Percentiles rank a stretch among this genome's conserved stretches.
These are phyloP conservation scores for Annona cherimola DNA, from an alignment of 164 flowering plant genomes.

Conservation along the genomic window DNA sequence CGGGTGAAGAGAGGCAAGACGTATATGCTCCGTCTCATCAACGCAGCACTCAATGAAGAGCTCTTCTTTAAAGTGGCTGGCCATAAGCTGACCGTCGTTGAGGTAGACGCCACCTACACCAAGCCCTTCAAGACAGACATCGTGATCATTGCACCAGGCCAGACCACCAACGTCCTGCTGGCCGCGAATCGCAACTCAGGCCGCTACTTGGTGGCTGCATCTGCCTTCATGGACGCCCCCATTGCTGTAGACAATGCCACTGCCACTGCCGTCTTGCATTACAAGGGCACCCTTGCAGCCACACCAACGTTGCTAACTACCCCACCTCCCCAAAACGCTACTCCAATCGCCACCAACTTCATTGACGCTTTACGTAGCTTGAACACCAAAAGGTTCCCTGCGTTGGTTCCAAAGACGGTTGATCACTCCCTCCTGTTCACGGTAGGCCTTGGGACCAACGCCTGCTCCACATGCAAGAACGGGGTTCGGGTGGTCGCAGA, in stretches of 20 bases:
- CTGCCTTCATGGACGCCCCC: constrained; percentile 82
- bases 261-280: constrained; percentile 65
- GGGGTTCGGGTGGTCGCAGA: constrained; percentile 63
- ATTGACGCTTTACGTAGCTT: constrained; percentile 47
- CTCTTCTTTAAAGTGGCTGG: constrained; percentile 66
- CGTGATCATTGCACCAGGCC: constrained; percentile 66
- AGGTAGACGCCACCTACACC: constrained; percentile 63
- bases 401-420: constrained; percentile 42
- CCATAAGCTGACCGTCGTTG: constrained; percentile 61
- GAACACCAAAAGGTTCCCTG: constrained; percentile 58
- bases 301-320: constrained; percentile 38
- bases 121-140: constrained; percentile 68
- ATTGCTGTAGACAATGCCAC: constrained; percentile 65
- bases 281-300: constrained; percentile 43
- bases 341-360: constrained; percentile 55
- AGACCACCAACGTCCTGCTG: constrained; percentile 70
- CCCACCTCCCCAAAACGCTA: constrained; percentile 54
- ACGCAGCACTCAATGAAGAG: constrained; percentile 77
- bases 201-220: constrained; percentile 51
- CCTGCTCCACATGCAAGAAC: constrained; percentile 62
- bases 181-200: constrained; percentile 40
- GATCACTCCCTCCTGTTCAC: constrained; percentile 61
- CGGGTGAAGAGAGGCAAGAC: constrained; percentile 43
- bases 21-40: constrained; percentile 63
- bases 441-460: constrained; percentile 58